These are phyloP conservation scores for Aureobasidium sp. DNA, from an alignment of 2,329 filamentous ascomycete species.

Conservation along the genomic window DNA sequence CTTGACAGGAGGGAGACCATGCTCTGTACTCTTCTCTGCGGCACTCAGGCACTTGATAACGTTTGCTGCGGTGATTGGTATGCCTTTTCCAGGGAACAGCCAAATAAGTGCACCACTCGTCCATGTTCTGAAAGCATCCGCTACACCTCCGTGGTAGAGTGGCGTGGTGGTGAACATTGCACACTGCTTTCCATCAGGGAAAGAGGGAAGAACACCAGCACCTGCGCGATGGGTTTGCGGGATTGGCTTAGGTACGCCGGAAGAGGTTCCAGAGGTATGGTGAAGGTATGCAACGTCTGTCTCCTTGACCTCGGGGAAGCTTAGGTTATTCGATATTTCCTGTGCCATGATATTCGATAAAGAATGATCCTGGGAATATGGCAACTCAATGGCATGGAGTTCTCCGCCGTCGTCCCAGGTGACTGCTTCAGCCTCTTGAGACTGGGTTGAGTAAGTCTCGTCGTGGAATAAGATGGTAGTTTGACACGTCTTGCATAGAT, in stretches of 20 bases:
- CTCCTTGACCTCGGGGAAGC: constrained; percentile 17
- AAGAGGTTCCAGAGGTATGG: constrained; percentile 59
- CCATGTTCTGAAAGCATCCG: constrained; percentile 56
- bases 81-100: constrained; percentile 50
- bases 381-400: constrained; percentile 12
- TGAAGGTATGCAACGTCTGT: constrained; percentile 48
- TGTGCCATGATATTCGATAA: background rate
- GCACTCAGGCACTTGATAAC: constrained; percentile 40
- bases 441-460: constrained; percentile 28
- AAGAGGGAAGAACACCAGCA: constrained; percentile 45
- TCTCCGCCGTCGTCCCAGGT: constrained; percentile 15
- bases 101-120: constrained; percentile 51
- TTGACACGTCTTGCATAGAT: constrained; percentile 43
- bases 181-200: constrained; percentile 27
- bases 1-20: constrained; percentile 29
- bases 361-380: constrained; percentile 11
- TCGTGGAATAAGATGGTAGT: constrained; percentile 41
- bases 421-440: constrained; percentile 19
- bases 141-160: constrained; percentile 56
- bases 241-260: constrained; percentile 55
- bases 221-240: constrained; percentile 49
- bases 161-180: constrained; percentile 59
- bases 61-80: constrained; percentile 49
- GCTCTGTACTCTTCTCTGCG: constrained; percentile 22
- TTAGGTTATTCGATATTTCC: background rate